These are phyloP conservation scores for Aspergillus japonicus DNA, from an alignment of 2,329 filamentous ascomycete species.

Conservation along the genomic window DNA sequence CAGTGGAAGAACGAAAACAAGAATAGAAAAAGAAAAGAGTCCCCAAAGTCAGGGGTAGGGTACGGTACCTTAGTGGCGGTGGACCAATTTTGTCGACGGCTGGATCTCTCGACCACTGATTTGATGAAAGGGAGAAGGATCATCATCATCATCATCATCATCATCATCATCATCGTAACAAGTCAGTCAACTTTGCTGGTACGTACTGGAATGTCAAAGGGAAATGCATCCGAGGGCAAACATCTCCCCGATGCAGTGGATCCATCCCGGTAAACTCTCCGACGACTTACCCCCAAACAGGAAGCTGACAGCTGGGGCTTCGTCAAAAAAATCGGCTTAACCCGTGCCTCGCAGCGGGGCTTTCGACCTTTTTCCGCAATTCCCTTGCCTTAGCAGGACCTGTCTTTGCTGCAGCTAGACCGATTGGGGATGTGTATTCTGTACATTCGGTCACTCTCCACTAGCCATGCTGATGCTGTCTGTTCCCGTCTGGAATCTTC, in stretches of 20 bases:
- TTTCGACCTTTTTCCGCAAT: constrained; percentile 1
- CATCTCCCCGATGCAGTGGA: constrained; percentile 11
- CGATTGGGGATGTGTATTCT: constrained; percentile 13
- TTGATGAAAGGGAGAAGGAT: background rate
- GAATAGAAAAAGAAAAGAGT: background rate
- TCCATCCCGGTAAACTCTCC: constrained; percentile 29
- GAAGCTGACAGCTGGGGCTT: constrained; percentile 32
- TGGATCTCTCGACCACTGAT: no score
- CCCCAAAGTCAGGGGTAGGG: background rate
- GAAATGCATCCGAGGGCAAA: background rate
- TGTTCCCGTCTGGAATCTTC: background rate
- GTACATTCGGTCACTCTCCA: background rate
- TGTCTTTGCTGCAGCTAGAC: constrained; percentile 21
- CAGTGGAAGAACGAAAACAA: background rate
- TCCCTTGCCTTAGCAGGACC: constrained; percentile 5
- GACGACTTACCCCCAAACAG: constrained; percentile 29
- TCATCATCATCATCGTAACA: no score
- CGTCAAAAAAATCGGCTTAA: constrained; percentile 15
- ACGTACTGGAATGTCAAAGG: background rate
- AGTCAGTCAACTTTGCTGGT: background rate
- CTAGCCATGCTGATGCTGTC: background rate
- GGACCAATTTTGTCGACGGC: no score
- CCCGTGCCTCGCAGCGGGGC: constrained; percentile 2
- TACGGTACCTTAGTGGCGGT: background rate
- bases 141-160: background rate